Percentiles rank a stretch among this genome's conserved stretches.
Conservation (phyloP, 164 flowering plant species). For the Piper betle region DNA sequence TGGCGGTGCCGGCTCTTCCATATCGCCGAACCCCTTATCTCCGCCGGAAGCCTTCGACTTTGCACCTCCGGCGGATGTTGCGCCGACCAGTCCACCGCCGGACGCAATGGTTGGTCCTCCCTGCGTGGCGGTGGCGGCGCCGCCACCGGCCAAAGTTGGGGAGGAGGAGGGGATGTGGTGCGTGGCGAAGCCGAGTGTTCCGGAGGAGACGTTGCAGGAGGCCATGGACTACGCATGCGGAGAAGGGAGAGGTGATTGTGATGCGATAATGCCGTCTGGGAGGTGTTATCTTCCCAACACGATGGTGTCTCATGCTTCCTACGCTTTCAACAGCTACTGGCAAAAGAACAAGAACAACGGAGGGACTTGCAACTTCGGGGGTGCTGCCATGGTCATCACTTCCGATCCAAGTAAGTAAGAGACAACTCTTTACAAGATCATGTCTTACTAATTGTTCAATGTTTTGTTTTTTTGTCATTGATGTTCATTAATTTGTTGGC, state of each 20-base stretch:
- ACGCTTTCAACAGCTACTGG: conserved; percentile 92
- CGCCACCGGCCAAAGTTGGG: conserved; percentile 20
- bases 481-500: neutral
- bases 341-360: conserved; percentile 69
- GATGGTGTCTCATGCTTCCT: conserved; percentile 76
- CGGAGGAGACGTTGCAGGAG: conserved; percentile 54
- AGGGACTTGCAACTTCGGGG: conserved; percentile 83
- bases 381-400: conserved; percentile 80
- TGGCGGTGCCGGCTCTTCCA: neutral
- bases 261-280: conserved; percentile 51
- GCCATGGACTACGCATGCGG: conserved; percentile 94
- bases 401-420: conserved; percentile 59
- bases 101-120: conserved; percentile 31
- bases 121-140: conserved; percentile 23
- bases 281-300: conserved; percentile 63
- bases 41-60: conserved; percentile 14
- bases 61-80: conserved; percentile 8
- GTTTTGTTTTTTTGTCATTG: neutral
- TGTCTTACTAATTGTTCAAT: neutral
- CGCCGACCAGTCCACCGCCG: conserved; percentile 24
- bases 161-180: conserved; percentile 51
- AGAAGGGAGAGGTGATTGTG: conserved; percentile 75
- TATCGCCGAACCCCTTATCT: conserved; percentile 24
- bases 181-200: conserved; percentile 87
- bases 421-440: neutral